Base-by-base conservation (phyloP, 2,329 filamentous ascomycete genomes). In the Diaporthe vaccinii region DNA sequence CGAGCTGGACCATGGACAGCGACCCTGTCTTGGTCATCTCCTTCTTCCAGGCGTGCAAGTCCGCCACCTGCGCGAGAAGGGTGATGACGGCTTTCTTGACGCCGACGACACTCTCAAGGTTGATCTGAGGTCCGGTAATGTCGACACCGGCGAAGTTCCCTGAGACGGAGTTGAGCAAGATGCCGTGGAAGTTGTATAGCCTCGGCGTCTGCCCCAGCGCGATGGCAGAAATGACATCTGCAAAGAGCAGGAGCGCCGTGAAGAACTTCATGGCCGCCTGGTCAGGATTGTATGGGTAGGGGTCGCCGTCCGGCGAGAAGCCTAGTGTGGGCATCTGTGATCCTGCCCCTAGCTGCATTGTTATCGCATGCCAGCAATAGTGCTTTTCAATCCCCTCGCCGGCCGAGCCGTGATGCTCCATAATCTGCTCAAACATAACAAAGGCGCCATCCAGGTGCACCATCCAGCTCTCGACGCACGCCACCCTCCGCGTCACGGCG, bases 81-180 rank as follows among this genome's bases (percentile, higher is more conserved):
- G 89, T 82, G 61, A 92, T 78, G 0, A 87, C 86, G 89, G 89
- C 90, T 80, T 91, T 92, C 59, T 89, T 83, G 75, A 90, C 85
- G 2, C 91, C 91, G 55, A 89, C 81, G 67, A 90, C 87, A 44
- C 88, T 85, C 67, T 88, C 86, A 73, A 92, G 83, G 69, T 84
- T 83, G 73, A 84, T 78, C 53, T 88, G 81, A 1, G 81, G 82
- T 0, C 80, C 73, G 1, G 82, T 80, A 58, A 79, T 83, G 17
- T 81, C 79, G 10, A 83, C 81, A n/a, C 78, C 76, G 49, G 77
- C 41, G 31, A 55, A 69, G n/a, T n/a, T 41, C 1, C 65, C 65
- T 2, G 46, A 55, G 31, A 55, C 17, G 4, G 65, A 69, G n/a
- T 89, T 84, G 36, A 87, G 79, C 49, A 78, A 75, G 58, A 79